Evolutionary conservation across 495 filamentous ascomycete genomes (phyloP).

Genomic region (Darksidea phi): DNA sequence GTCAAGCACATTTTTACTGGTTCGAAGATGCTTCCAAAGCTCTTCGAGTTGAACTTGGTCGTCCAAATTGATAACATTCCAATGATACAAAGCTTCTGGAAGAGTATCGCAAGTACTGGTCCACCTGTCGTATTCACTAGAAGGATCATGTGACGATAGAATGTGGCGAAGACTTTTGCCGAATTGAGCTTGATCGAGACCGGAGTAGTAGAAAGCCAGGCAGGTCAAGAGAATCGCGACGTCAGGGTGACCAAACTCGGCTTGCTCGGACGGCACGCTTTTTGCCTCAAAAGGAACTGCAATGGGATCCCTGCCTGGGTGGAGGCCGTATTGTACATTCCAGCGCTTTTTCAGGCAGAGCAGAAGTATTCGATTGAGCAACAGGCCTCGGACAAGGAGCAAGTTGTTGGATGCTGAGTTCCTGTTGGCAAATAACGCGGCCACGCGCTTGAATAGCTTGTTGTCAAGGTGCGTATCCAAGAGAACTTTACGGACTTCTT

Average conservation of each 20-base stretch:
- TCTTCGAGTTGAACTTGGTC: slow-evolving; percentile 49
- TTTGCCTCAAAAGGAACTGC: slow-evolving; percentile 52
- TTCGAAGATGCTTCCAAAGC: slow-evolving; percentile 45
- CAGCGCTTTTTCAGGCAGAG: slow-evolving; percentile 46
- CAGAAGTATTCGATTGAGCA: slow-evolving; percentile 47
- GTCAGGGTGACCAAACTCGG: slow-evolving; percentile 57
- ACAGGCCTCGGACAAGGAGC: slow-evolving; percentile 46
- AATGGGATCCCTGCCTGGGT: slow-evolving; percentile 45
- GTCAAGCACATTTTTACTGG: slow-evolving; percentile 46
- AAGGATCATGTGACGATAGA: slow-evolving; percentile 54
- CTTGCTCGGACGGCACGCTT: slow-evolving; percentile 49
- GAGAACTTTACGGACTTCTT: slow-evolving; percentile 39
- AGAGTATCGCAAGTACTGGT: slow-evolving; percentile 38
- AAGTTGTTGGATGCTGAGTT: slow-evolving; percentile 38
- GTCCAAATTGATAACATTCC: slow-evolving; percentile 53
- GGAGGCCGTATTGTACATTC: slow-evolving; percentile 51
- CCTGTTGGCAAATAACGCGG: slow-evolving; percentile 39
- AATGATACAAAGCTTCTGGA: slow-evolving; percentile 47
- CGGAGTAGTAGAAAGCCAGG: slow-evolving; percentile 54
- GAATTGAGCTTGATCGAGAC: slow-evolving; percentile 46
- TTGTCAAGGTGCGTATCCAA: slow-evolving; percentile 35
- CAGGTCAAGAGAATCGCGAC: slow-evolving; percentile 56
- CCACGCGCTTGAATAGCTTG: slow-evolving; percentile 29
- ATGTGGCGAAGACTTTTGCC: slow-evolving; percentile 44
- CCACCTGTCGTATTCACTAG: slow-evolving; percentile 52